Conservation (phyloP, 1,284 basidiomycete genomes). For the Cutaneotrichosporon cyanovorans region DNA sequence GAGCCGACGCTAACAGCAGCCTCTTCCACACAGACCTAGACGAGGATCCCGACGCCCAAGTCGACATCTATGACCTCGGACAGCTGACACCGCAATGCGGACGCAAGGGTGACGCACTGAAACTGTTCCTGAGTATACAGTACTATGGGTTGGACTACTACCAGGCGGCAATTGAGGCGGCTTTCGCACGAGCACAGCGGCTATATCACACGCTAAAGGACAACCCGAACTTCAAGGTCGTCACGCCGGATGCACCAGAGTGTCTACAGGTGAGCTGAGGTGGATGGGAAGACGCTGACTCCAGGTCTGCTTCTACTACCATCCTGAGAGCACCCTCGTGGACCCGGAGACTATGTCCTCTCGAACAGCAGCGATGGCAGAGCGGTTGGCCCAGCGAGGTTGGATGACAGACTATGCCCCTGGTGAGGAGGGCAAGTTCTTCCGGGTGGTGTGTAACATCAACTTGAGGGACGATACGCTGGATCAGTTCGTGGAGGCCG, state of each 20-base stretch:
- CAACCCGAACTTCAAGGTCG: conserved; percentile 10
- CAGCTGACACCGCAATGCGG: conserved; percentile 42
- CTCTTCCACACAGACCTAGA: conserved; percentile 43
- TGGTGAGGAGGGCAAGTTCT: conserved; percentile 22
- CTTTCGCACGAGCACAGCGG: conserved; percentile 20
- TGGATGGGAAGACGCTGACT: not conserved
- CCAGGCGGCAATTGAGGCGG: conserved; percentile 31
- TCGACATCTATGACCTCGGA: conserved; percentile 28
- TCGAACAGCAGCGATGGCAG: conserved; percentile 18
- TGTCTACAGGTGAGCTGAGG: conserved; percentile 16
- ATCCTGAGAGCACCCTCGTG: conserved; percentile 3
- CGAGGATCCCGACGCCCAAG: conserved; percentile 4
- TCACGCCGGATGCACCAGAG: conserved; percentile 13
- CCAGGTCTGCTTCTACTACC: conserved; percentile 28
- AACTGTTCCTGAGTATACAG: conserved; percentile 45
- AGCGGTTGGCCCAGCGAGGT: conserved; percentile 15
- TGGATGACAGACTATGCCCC: conserved; percentile 33
- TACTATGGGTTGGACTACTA: conserved; percentile 38
- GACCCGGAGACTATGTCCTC: conserved; percentile 4
- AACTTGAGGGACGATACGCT: conserved; percentile 12
- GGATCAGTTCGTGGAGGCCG: conserved; percentile 8
- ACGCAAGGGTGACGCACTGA: conserved; percentile 43
- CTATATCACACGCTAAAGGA: conserved; percentile 10
- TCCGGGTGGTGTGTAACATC: conserved; percentile 20
- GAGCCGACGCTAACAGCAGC: conserved; percentile 6